Conservation (phyloP, 2,329 filamentous ascomycete species). For the Phialocephala sp. region DNA sequence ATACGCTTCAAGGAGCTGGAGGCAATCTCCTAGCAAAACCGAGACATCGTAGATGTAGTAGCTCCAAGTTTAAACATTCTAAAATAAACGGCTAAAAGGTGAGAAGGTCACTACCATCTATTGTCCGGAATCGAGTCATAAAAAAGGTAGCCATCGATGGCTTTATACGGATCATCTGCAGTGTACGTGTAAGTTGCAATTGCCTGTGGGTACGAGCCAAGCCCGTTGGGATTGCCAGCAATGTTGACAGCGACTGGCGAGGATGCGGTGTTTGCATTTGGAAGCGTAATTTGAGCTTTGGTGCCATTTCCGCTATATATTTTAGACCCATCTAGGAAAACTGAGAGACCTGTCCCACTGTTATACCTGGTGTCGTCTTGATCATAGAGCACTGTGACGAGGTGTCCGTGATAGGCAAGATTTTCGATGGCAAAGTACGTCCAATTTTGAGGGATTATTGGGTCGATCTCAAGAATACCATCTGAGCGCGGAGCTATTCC, state of each 20-base stretch:
- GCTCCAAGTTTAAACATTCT: too few species aligned
- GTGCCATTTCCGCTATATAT: constrained; percentile 37
- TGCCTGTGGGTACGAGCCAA: constrained; percentile 43
- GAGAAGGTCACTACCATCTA: constrained; percentile 36
- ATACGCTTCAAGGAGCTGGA: too few species aligned
- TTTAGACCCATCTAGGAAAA: constrained; percentile 46
- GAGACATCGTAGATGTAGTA: too few species aligned
- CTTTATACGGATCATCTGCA: constrained; percentile 45
- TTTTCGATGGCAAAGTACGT: constrained; percentile 51
- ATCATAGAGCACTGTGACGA: constrained; percentile 50
- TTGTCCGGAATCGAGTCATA: constrained; percentile 48
- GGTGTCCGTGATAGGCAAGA: constrained; percentile 50
- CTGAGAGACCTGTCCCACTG: constrained; percentile 43
- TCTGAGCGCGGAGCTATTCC: constrained; percentile 48
- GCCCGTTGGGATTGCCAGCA: constrained; percentile 46
- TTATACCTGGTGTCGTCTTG: constrained; percentile 46
- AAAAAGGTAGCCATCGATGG: constrained; percentile 51
- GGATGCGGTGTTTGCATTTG: neutral
- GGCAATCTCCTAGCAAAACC: too few species aligned
- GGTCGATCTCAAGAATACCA: constrained; percentile 47
- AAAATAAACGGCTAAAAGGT: too few species aligned
- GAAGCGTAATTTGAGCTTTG: constrained; percentile 8
- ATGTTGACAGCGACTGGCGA: constrained; percentile 44
- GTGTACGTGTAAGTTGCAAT: constrained; percentile 46
- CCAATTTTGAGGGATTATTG: constrained; percentile 45